Evolutionary conservation across 2,329 filamentous ascomycete genomes (phyloP).

Genomic region (Pseudofabraea citricarpa): DNA sequence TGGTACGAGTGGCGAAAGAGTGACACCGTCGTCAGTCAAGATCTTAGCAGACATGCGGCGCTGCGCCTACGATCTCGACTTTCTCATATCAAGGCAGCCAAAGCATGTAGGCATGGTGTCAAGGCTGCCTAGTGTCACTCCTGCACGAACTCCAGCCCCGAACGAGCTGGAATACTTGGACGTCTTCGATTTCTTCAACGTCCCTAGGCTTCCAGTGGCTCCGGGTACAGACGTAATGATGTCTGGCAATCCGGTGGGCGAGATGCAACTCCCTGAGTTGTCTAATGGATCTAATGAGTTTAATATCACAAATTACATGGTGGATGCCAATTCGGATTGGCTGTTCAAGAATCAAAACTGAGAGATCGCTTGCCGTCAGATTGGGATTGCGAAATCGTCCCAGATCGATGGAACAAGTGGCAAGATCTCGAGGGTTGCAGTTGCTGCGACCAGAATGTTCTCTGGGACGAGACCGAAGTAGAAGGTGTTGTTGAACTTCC

Average conservation of each 20-base stretch:
- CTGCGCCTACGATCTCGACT: conserved; percentile 85
- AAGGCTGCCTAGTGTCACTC: conserved; percentile 49
- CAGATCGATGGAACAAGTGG: too few relatives aligned
- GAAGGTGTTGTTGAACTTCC: too few relatives aligned
- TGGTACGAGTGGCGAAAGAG: conserved; percentile 59
- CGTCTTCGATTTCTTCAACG: conserved; percentile 93
- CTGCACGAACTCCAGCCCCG: conserved; percentile 64
- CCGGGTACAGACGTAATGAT: conserved; percentile 15
- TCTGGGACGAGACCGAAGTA: too few relatives aligned
- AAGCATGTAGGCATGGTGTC: conserved; percentile 29
- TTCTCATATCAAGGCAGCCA: conserved; percentile 74
- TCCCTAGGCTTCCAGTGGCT: conserved; percentile 63
- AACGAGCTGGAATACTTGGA: conserved; percentile 89
- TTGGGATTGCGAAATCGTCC: too few relatives aligned
- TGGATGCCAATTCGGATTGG: conserved; percentile 71
- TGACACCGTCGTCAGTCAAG: conserved; percentile 76
- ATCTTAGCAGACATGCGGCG: conserved; percentile 90
- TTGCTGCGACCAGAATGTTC: background rate
- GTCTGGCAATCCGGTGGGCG: conserved; percentile 16
- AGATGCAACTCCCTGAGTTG: conserved; percentile 26
- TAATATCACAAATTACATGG: conserved; percentile 75
- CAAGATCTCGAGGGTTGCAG: background rate
- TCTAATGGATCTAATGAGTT: conserved; percentile 48
- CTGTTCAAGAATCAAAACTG: conserved; percentile 51
- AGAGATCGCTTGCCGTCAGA: conserved; percentile 3